Evolutionary conservation across 2,329 filamentous ascomycete species (phyloP).

Genomic region (Fusarium paranaense): DNA sequence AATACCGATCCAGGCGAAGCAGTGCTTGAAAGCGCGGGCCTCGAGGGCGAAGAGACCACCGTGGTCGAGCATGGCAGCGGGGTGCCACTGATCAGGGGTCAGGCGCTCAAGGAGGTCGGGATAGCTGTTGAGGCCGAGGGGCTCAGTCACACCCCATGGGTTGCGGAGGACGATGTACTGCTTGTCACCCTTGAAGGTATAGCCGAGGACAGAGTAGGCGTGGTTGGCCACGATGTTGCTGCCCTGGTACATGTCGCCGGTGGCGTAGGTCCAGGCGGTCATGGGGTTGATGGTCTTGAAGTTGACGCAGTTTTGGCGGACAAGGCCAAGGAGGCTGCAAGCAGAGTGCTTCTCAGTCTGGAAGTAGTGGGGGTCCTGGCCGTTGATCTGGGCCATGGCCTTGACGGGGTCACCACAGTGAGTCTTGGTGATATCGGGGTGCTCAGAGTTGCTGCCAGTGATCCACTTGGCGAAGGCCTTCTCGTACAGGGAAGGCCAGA

Average conservation of each 20-base stretch:
- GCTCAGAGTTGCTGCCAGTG: slow-evolving; percentile 45
- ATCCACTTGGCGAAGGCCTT: slow-evolving; percentile 62
- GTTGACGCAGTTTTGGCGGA: slow-evolving; percentile 55
- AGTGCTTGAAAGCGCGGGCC: slow-evolving; percentile 51
- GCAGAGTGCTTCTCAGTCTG: slow-evolving; percentile 48
- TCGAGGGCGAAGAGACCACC: slow-evolving; percentile 53
- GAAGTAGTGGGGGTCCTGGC: slow-evolving; percentile 52
- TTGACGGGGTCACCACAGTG: slow-evolving; percentile 57
- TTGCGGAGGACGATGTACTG: slow-evolving; percentile 58
- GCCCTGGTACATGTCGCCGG: slow-evolving; percentile 51
- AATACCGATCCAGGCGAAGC: slow-evolving; percentile 47
- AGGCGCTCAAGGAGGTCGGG: slow-evolving; percentile 53
- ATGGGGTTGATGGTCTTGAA: slow-evolving; percentile 58
- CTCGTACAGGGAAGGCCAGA: slow-evolving; percentile 60
- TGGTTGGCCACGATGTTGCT: slow-evolving; percentile 59
- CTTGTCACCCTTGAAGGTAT: slow-evolving; percentile 49
- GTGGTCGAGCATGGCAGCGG: slow-evolving; percentile 51
- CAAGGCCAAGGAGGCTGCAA: slow-evolving; percentile 51
- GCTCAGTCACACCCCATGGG: slow-evolving; percentile 59
- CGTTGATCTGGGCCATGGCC: slow-evolving; percentile 58
- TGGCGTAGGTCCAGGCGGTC: slow-evolving; percentile 55
- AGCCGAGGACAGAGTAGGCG: slow-evolving; percentile 57
- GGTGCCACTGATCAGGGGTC: slow-evolving; percentile 52
- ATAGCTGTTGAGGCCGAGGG: slow-evolving; percentile 53
- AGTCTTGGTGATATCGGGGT: slow-evolving; percentile 56